Conservation (phyloP, 2,329 filamentous ascomycete genomes). For the Fusarium transvaalense region DNA sequence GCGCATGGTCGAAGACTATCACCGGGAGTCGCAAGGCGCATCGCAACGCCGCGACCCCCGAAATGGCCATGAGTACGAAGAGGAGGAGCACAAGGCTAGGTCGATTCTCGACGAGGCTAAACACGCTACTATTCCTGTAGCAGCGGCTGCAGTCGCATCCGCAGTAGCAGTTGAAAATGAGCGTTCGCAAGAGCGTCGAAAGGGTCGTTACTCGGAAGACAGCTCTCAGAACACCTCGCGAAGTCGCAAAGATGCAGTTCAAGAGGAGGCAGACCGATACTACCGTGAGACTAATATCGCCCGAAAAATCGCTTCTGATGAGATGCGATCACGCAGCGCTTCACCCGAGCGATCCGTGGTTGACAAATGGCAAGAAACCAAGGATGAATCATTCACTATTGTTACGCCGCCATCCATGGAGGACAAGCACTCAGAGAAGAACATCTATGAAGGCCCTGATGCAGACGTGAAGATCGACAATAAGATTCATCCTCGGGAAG, state of each 20-base stretch:
- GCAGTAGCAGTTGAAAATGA: slow-evolving; percentile 60
- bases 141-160: slow-evolving; percentile 61
- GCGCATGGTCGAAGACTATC: slow-evolving; percentile 51
- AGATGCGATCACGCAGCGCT: slow-evolving; percentile 65
- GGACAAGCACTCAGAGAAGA: slow-evolving; percentile 58
- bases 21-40: slow-evolving; percentile 38
- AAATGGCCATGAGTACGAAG: slow-evolving; percentile 48
- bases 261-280: slow-evolving; percentile 68
- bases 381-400: slow-evolving; percentile 59
- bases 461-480: slow-evolving; percentile 75
- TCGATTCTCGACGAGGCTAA: slow-evolving; percentile 60
- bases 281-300: slow-evolving; percentile 69
- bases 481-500: slow-evolving; percentile 66
- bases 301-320: slow-evolving; percentile 65
- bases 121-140: slow-evolving; percentile 63
- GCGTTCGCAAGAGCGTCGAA: slow-evolving; percentile 51
- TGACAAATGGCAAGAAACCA: slow-evolving; percentile 63
- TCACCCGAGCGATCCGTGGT: slow-evolving; percentile 67
- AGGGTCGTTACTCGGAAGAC: slow-evolving; percentile 52
- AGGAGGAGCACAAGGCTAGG: slow-evolving; percentile 60
- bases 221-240: slow-evolving; percentile 52
- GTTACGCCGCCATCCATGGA: slow-evolving; percentile 68
- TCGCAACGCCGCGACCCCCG: slow-evolving; percentile 40
- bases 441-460: slow-evolving; percentile 68
- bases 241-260: slow-evolving; percentile 59